A percentile compares a stretch with the other conserved stretches of the same genome.
These are phyloP conservation scores for Starmerella powellii DNA, from an alignment of 805 yeast species.

Conservation along the genomic window DNA sequence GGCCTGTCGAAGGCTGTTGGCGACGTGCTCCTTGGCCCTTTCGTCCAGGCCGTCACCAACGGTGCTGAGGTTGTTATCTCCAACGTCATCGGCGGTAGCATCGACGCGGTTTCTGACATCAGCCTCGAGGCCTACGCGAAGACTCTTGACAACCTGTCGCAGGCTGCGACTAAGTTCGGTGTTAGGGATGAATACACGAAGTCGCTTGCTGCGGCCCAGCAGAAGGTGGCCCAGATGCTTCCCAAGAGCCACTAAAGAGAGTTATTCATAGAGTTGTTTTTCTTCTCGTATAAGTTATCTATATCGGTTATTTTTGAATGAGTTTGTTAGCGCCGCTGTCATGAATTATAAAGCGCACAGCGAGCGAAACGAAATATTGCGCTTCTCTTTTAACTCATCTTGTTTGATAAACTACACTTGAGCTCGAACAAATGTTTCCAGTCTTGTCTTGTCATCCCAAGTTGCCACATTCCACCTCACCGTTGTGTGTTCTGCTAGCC, in stretches of 20 bases:
- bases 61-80: slow-evolving; percentile 27
- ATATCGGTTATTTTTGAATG: not conserved
- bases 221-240: not conserved
- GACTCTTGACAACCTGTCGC: slow-evolving; percentile 18
- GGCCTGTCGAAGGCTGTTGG: slow-evolving; percentile 19
- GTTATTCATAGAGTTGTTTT: too few species aligned
- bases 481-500: too few species aligned
- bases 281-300: not conserved
- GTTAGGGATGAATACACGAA: slow-evolving; percentile 2
- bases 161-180: slow-evolving; percentile 20
- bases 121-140: slow-evolving; percentile 17
- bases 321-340: too few species aligned
- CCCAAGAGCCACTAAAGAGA: slow-evolving; percentile 6
- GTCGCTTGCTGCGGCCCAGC: slow-evolving; percentile 1
- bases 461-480: too few species aligned
- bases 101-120: slow-evolving; percentile 22
- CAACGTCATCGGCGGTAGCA: slow-evolving; percentile 21
- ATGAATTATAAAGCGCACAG: too few species aligned
- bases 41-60: slow-evolving; percentile 26
- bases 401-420: too few species aligned
- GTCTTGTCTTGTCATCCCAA: too few species aligned
- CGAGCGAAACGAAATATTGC: too few species aligned
- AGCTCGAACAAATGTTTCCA: too few species aligned
- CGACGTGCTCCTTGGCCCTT: slow-evolving; percentile 24
- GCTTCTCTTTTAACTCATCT: too few species aligned